Evolutionary conservation across 768 basidiomycete genomes (phyloP).

Genomic region (Auriscalpium orientale): DNA sequence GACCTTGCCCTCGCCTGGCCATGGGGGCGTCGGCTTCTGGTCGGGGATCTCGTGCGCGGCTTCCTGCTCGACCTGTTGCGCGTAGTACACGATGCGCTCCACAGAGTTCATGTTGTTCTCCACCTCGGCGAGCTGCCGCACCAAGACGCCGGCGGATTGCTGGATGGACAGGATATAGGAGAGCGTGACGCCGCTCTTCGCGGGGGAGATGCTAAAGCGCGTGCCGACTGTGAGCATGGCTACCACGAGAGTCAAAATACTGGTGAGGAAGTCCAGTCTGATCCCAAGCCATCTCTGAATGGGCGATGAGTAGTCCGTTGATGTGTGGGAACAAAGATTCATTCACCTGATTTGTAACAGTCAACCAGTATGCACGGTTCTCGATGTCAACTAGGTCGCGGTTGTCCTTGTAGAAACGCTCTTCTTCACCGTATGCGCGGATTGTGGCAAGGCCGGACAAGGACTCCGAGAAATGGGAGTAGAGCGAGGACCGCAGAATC

Average conservation of each 20-base stretch:
- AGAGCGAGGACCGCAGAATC: slow-evolving; percentile 77
- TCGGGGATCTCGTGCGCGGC: slow-evolving; percentile 60
- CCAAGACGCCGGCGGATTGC: slow-evolving; percentile 70
- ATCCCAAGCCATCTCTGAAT: slow-evolving; percentile 90
- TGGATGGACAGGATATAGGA: slow-evolving; percentile 78
- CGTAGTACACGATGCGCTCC: slow-evolving; percentile 79
- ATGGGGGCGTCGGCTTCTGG: slow-evolving; percentile 47
- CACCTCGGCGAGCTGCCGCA: slow-evolving; percentile 74
- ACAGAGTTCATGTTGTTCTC: slow-evolving; percentile 95
- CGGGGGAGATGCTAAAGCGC: slow-evolving; percentile 67
- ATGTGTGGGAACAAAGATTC: too few species aligned
- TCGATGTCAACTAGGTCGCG: slow-evolving; percentile 72
- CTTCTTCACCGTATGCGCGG: slow-evolving; percentile 75
- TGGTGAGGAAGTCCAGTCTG: slow-evolving; percentile 81
- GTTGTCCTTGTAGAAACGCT: slow-evolving; percentile 74
- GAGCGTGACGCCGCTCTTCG: slow-evolving; percentile 69
- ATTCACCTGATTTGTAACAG: background rate
- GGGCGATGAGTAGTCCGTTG: too few species aligned
- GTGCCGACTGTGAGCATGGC: slow-evolving; percentile 72
- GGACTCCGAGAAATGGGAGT: slow-evolving; percentile 90
- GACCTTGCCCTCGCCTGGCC: slow-evolving; percentile 72
- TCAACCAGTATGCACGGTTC: slow-evolving; percentile 41
- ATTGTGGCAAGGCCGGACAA: slow-evolving; percentile 83
- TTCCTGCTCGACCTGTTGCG: slow-evolving; percentile 75
- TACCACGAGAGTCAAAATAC: slow-evolving; percentile 64